Percentiles rank a stretch among this genome's conserved stretches.
Evolutionary conservation across 1,284 basidiomycete genomes (phyloP).

Genomic region (Neolentinus lepideus): DNA sequence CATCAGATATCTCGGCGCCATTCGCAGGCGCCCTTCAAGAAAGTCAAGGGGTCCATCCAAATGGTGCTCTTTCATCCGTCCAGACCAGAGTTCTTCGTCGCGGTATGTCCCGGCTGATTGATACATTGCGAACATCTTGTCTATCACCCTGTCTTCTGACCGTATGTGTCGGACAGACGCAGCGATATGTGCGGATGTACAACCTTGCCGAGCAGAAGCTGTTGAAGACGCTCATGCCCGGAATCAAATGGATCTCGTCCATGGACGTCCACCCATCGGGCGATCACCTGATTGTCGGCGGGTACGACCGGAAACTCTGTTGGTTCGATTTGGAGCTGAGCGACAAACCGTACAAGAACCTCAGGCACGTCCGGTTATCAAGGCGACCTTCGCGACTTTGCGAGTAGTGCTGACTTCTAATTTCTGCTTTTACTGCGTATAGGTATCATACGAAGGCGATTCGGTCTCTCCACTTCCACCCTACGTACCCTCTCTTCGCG

Average conservation of each 20-base stretch:
- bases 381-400: constrained; percentile 2
- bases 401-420: constrained; percentile 4
- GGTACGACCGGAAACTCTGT: constrained; percentile 94
- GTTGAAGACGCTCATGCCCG: constrained; percentile 87
- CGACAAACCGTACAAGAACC: constrained; percentile 93
- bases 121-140: neutral
- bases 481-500: constrained; percentile 92
- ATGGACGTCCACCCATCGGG: constrained; percentile 95
- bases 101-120: constrained; percentile 52
- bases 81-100: constrained; percentile 96
- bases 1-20: constrained; percentile 92
- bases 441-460: constrained; percentile 94
- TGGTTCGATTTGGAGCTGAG: constrained; percentile 99
- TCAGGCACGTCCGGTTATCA: constrained; percentile 48
- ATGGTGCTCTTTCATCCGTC: constrained; percentile 90
- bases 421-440: constrained; percentile 5
- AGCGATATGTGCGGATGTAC: constrained; percentile 94
- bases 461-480: constrained; percentile 87
- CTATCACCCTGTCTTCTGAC: constrained; percentile 6
- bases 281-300: constrained; percentile 94
- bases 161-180: constrained; percentile 52
- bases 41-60: constrained; percentile 88
- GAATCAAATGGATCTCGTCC: constrained; percentile 94
- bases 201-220: constrained; percentile 92
- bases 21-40: constrained; percentile 96